phyloP scores from a whole-genome alignment of 768 basidiomycete genomes.

The Naganishia friedmannii region DNA sequence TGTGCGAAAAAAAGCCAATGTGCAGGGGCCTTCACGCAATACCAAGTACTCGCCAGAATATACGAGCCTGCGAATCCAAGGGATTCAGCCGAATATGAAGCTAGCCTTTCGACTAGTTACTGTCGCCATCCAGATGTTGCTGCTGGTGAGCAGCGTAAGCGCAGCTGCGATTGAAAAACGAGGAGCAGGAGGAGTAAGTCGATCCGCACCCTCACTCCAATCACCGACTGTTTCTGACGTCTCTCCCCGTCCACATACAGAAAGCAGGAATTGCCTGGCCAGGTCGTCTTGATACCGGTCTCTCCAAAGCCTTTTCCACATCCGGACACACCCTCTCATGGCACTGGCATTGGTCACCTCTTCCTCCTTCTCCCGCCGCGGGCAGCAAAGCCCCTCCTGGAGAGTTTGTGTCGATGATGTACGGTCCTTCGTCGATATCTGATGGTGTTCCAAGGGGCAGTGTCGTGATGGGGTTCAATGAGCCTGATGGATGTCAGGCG shows the following conservation, averaged over 20 bases:
- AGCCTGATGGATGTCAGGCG: constrained; percentile 23
- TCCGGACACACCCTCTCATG: neutral
- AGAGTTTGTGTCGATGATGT: constrained; percentile 17
- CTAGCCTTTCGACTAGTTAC: neutral
- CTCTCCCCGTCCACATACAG: neutral
- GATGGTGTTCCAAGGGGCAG: neutral
- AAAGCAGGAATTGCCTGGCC: constrained; percentile 20
- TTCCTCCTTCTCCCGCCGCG: neutral
- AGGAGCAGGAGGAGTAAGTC: neutral
- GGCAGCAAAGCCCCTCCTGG: neutral
- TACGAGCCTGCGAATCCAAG: too few relatives aligned
- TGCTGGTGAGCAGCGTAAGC: neutral
- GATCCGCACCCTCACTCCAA: neutral
- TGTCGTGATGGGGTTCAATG: constrained; percentile 28
- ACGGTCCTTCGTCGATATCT: neutral
- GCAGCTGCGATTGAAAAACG: neutral
- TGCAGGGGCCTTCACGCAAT: too few relatives aligned
- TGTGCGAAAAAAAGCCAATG: too few relatives aligned
- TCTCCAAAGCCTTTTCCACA: neutral
- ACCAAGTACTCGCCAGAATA: too few relatives aligned
- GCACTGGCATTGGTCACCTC: constrained; percentile 1
- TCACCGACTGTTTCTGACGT: neutral
- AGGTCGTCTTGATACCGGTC: neutral
- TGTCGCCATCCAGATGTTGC: neutral
- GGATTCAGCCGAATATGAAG: neutral